Evolutionary conservation across 2,329 filamentous ascomycete species (phyloP), one percentile per base, ranked within the genome.

Genomic region (Diaporthe nobilis): DNA sequence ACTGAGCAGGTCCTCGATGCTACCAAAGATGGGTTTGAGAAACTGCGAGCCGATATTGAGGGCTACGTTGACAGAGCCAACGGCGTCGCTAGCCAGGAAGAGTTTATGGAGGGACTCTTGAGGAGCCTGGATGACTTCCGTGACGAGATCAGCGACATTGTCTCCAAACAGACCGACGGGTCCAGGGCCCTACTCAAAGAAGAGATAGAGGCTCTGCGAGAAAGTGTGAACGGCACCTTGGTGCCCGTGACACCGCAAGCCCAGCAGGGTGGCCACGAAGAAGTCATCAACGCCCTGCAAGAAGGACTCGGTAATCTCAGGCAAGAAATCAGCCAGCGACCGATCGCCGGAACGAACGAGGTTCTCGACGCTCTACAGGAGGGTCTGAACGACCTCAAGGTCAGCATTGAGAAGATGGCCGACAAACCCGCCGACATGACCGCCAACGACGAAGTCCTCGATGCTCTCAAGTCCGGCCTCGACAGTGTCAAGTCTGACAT

Each of bases 301-400:
- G 91, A 90, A 60, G 95, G 95, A 2, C 88, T 98, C 51, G 94
- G 94, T 76, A 90, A 90, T 58, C 88, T 98, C 47, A 91, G 95
- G 7, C 88, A 90, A 22, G 96, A 98, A 79, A 90, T 98, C 68
- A 87, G 90, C 78, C 93, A 93, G 10, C 87, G 90, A 20, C 90
- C 90, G 3, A 87, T 90, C 60, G 87, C 89, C 22, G 95, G 96
- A 78, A 96, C 95, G 0, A 94, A 95, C 71, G 95, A 98, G 81
- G 94, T 98, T 15, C 88, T 98, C 1, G 95, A 98, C 81, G 94
- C 96, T 1, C 88, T 98, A 72, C 96, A 97, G 76, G 95, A 98
- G 82, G 96, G 96, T 2, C 89, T 98, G 9, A 92, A 94, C 77
- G 92, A 93, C 65, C 87, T 98, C 12, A 92, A 94, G 37, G 87